Percentiles rank a stretch among this genome's conserved stretches.
These are phyloP conservation scores for Elsinoe perseae DNA, from an alignment of 2,329 filamentous ascomycete genomes.

Conservation along the genomic window DNA sequence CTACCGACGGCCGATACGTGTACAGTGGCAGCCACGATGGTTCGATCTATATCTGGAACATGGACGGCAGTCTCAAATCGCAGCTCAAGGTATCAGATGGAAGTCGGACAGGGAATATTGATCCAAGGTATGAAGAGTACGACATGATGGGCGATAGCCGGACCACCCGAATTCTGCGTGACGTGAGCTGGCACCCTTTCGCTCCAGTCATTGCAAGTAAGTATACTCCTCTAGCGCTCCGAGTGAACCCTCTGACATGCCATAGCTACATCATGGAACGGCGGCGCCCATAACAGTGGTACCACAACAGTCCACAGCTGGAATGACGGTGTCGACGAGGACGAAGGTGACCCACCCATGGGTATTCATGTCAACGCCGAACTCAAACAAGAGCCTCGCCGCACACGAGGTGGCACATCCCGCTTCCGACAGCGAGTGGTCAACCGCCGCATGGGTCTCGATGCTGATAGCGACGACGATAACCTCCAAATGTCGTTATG, in stretches of 20 bases:
- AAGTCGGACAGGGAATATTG: not conserved
- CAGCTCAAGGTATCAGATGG: not conserved
- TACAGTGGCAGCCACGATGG: conserved; percentile 89
- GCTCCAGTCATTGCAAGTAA: conserved; percentile 67
- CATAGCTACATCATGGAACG: conserved; percentile 73
- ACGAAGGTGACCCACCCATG: conserved; percentile 53
- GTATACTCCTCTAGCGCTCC: conserved; percentile 22
- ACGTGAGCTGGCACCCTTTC: conserved; percentile 84
- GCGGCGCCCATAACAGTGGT: conserved; percentile 62
- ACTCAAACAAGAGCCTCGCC: conserved; percentile 41
- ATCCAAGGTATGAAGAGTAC: conserved; percentile 45
- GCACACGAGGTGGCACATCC: conserved; percentile 9
- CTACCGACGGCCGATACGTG: conserved; percentile 84
- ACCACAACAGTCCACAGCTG: conserved; percentile 73
- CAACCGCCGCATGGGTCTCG: conserved; percentile 24
- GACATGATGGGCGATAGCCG: conserved; percentile 42
- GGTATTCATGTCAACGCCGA: conserved; percentile 55
- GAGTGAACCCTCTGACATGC: conserved; percentile 5
- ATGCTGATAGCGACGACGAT: conserved; percentile 24
- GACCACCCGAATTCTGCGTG: conserved; percentile 74
- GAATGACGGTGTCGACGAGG: conserved; percentile 53
- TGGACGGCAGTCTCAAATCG: conserved; percentile 59
- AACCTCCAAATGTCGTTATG: conserved; percentile 13
- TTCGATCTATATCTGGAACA: conserved; percentile 83
- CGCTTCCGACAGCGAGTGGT: conserved; percentile 19